phyloP scores from a whole-genome alignment of 139 green algal species.

The Pleodorina starrii region DNA sequence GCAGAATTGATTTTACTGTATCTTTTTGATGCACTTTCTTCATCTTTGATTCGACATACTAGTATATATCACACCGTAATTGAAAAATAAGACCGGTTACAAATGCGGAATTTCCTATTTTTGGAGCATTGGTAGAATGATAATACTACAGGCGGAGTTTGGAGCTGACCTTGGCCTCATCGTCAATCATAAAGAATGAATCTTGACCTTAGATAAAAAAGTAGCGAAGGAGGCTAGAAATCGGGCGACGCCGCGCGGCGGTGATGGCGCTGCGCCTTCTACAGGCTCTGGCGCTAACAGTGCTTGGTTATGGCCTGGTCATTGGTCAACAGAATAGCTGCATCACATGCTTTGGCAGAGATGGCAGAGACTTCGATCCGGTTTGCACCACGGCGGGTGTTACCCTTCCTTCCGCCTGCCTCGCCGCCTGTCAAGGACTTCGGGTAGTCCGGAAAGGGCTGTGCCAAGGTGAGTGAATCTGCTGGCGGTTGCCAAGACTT shows the following conservation, averaged over 20 bases:
- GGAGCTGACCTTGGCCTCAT: too few relatives aligned
- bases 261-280: not conserved
- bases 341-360: not conserved
- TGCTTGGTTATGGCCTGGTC: not conserved
- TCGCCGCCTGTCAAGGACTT: not conserved
- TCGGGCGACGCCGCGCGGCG: not conserved
- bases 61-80: too few relatives aligned
- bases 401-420: not conserved
- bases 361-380: not conserved
- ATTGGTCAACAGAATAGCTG: not conserved
- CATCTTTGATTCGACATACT: too few relatives aligned
- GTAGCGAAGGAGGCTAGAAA: not conserved
- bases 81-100: too few relatives aligned
- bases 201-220: too few relatives aligned
- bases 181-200: too few relatives aligned
- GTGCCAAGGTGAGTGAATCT: not conserved
- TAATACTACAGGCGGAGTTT: too few relatives aligned
- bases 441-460: not conserved
- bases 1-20: not conserved
- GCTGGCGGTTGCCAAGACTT: not conserved
- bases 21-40: not conserved
- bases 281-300: not conserved
- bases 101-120: too few relatives aligned
- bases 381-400: constrained; percentile 6
- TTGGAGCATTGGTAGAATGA: too few relatives aligned